Percentiles rank a stretch among this genome's conserved stretches.
These are phyloP conservation scores for Astragalus glycyphyllos DNA, from an alignment of 306 rosid species.

Conservation along the genomic window DNA sequence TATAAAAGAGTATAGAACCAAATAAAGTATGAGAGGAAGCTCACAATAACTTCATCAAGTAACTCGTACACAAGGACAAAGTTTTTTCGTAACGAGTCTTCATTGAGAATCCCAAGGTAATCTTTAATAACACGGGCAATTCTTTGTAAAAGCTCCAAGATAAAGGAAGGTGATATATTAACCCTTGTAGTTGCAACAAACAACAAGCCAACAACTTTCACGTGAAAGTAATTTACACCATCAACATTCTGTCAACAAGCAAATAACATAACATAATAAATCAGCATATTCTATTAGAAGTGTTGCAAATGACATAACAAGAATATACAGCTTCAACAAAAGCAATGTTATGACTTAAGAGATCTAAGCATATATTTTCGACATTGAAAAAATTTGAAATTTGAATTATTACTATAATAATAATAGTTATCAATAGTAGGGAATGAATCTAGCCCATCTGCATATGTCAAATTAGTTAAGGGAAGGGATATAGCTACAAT, in stretches of 20 bases:
- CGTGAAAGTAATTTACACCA: conserved; percentile 89
- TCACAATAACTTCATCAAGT: conserved; percentile 92
- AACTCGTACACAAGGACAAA: conserved; percentile 88
- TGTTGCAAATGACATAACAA: conserved; percentile 24
- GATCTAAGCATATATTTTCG: conserved; percentile 9
- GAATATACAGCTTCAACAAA: conserved; percentile 27
- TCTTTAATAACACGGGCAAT: conserved; percentile 88
- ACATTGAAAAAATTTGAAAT: conserved; percentile 5
- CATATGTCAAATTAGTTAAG: conserved; percentile 18
- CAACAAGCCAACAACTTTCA: conserved; percentile 83
- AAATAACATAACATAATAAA: conserved; percentile 3
- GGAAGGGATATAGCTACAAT: conserved; percentile 10
- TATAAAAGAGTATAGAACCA: conserved; percentile 36
- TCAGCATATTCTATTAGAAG: conserved; percentile 35
- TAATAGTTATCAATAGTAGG: conserved; percentile 27
- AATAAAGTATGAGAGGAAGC: conserved; percentile 42
- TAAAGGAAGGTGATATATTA: conserved; percentile 75
- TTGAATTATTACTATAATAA: conserved; percentile 17
- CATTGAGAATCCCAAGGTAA: conserved; percentile 85
- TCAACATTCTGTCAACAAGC: conserved; percentile 67
- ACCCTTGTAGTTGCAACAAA: conserved; percentile 87
- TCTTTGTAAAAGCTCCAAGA: conserved; percentile 87
- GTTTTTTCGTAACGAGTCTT: conserved; percentile 79
- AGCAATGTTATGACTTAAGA: not conserved
- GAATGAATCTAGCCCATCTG: conserved; percentile 8